Percentiles rank a stretch among this genome's conserved stretches.
phyloP scores from a whole-genome alignment of 139 green algal species.

The Picochlorum sp. region DNA sequence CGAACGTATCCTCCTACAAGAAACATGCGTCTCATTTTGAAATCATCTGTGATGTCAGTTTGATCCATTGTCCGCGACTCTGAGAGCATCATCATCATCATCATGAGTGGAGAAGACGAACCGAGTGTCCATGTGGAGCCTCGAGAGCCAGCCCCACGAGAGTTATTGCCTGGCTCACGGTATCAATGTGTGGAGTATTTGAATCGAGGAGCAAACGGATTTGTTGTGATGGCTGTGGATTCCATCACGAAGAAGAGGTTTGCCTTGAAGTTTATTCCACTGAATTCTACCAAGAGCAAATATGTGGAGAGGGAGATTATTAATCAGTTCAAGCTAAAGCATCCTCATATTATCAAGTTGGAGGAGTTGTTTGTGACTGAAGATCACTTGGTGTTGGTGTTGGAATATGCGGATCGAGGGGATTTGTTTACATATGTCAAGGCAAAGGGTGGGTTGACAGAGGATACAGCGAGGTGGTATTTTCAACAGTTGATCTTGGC shows the following conservation, averaged over 20 bases:
- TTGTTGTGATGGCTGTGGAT: conserved; percentile 15
- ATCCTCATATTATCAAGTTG: conserved; percentile 93
- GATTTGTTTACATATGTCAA: conserved; percentile 69
- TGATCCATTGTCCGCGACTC: too few relatives aligned
- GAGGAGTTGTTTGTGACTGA: conserved; percentile 60
- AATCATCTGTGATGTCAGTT: too few relatives aligned
- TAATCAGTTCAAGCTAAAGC: conserved; percentile 85
- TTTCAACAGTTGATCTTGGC: conserved; percentile 97
- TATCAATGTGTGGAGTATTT: conserved; percentile 5
- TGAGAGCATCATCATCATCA: too few relatives aligned
- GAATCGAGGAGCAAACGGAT: conserved; percentile 21
- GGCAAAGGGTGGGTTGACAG: conserved; percentile 68
- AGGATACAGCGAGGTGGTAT: conserved; percentile 93
- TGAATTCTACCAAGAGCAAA: conserved; percentile 50
- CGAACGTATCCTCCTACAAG: too few relatives aligned
- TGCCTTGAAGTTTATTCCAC: conserved; percentile 18
- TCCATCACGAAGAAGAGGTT: conserved; percentile 3
- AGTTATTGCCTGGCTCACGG: too few relatives aligned
- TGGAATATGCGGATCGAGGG: conserved; percentile 68
- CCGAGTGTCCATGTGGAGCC: too few relatives aligned
- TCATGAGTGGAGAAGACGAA: too few relatives aligned
- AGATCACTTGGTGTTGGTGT: conserved; percentile 61
- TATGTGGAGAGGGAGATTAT: conserved; percentile 95
- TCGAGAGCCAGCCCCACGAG: too few relatives aligned
- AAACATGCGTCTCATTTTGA: too few relatives aligned